Percentiles rank a stretch among this genome's conserved stretches.
phyloP scores from a whole-genome alignment of 225 moss, liverwort and hornwort genomes.

The Pseudisothecium myosuroides region DNA sequence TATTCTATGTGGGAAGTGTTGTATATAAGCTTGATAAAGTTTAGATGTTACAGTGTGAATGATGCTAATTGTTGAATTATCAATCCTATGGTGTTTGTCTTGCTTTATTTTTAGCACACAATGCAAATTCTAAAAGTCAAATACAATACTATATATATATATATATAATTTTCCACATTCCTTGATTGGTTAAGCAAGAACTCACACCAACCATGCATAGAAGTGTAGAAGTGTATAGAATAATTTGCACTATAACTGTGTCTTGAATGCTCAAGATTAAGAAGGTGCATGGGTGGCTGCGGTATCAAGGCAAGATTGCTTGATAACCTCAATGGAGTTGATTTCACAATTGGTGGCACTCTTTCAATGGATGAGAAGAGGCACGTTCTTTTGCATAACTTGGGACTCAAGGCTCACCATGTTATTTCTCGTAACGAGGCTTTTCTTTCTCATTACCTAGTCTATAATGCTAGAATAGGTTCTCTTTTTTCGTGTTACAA shows the following conservation, averaged over 20 bases:
- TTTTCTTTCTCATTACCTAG: background rate
- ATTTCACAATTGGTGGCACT: background rate
- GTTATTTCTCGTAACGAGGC: no score
- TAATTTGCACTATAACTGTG: background rate
- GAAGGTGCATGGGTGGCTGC: background rate
- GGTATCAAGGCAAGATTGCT: background rate
- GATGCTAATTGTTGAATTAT: background rate
- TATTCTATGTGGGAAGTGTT: rapidly evolving
- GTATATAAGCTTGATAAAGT: background rate
- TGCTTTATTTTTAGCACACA: background rate
- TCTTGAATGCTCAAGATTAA: background rate
- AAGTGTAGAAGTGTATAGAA: no score
- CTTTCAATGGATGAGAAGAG: no score
- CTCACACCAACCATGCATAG: background rate
- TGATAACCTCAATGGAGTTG: background rate
- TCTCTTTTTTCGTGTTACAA: background rate
- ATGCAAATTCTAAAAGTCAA: background rate
- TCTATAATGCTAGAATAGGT: background rate
- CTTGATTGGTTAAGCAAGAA: background rate
- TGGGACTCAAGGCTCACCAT: rapidly evolving
- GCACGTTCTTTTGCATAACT: background rate
- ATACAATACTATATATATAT: background rate
- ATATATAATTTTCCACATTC: rapidly evolving
- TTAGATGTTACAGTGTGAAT: background rate
- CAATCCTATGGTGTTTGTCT: no score